Evolutionary conservation across 495 filamentous ascomycete species (phyloP), one percentile per base, ranked within the genome.

Genomic region (Hypomontagnella monticulosa): DNA sequence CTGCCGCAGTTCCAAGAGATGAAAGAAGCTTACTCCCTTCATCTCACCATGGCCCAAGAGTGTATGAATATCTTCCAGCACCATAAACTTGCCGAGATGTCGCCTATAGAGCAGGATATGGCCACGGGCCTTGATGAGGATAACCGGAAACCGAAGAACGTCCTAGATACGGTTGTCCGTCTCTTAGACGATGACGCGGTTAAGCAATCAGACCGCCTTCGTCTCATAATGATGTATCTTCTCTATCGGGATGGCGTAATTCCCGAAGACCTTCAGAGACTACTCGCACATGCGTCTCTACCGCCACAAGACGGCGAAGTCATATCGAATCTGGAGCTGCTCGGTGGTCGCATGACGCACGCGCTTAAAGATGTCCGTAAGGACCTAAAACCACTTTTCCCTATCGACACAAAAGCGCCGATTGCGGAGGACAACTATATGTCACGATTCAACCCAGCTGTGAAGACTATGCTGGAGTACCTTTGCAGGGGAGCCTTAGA

Each of bases 31-130:
- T 99, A 98, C 72, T 93, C 95, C 0, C 81, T 99, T 30, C 95
- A 99, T 75, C 80, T 99, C 12, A 94, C 85, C 63, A 99, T 99
- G 95, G 96, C 95, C n/a, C 90, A 97, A 71, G 93, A 97, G 70
- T 94, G 92, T 64, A 97, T 98, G 95, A 91, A 91, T 58, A 83
- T 88, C 41, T 99, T 98, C 69, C 87, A 96, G 70, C 78, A 86
- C 15, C 85, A 87, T 65, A 97, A 97, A 69, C 83, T 99, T 4
- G 82, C 88, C 40, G 96, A 98, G 69, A 82, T 97, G 58, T 94
- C 92, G 43, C 89, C 90, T 1, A 84, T 92, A 2, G 94, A 99
- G 72, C 79, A 94, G 80, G 89, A 86, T 30, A 80, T 98, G 58
- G 91, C 94, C 19, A 98, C 96, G 3, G 95, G 96, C 10, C 81